A percentile compares a stretch with the other conserved stretches of the same genome.
phyloP scores from a whole-genome alignment of 768 basidiomycete species.

The Epithele typhae region DNA sequence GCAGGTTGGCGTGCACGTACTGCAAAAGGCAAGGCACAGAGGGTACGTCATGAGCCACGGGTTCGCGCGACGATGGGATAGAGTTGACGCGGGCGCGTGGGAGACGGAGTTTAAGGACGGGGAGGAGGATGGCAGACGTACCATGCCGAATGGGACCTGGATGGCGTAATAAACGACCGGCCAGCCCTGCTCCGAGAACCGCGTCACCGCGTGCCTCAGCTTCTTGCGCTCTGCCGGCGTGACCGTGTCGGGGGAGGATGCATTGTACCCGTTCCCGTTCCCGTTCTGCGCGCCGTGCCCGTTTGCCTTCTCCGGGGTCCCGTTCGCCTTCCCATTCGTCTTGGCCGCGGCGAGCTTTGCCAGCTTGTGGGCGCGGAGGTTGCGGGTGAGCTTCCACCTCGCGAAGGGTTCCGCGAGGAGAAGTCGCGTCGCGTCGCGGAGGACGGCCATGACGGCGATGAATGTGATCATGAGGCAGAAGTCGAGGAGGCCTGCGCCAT shows the following conservation, averaged over 20 bases:
- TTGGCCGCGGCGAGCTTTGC: constrained; percentile 17
- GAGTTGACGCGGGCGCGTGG: too few relatives aligned
- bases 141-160: constrained; percentile 77
- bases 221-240: constrained; percentile 45
- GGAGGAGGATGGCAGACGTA: constrained; percentile 41
- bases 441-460: constrained; percentile 81
- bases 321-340: constrained; percentile 31
- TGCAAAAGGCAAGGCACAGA: constrained; percentile 27
- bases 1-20: constrained; percentile 78
- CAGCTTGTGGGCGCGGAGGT: constrained; percentile 32
- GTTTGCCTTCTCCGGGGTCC: constrained; percentile 23
- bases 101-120: not conserved
- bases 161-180: constrained; percentile 72
- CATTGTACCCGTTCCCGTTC: constrained; percentile 16
- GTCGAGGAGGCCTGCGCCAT: constrained; percentile 71
- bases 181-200: constrained; percentile 98
- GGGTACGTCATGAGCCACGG: too few relatives aligned
- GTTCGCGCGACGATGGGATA: too few relatives aligned
- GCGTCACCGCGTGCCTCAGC: constrained; percentile 66
- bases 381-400: constrained; percentile 61
- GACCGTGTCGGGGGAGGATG: constrained; percentile 21
- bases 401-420: constrained; percentile 79
- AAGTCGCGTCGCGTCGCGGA: constrained; percentile 76
- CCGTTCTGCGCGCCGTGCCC: constrained; percentile 23
- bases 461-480: constrained; percentile 75